Base-by-base conservation (phyloP, 345 rosid species). In the Populus deltoides region DNA sequence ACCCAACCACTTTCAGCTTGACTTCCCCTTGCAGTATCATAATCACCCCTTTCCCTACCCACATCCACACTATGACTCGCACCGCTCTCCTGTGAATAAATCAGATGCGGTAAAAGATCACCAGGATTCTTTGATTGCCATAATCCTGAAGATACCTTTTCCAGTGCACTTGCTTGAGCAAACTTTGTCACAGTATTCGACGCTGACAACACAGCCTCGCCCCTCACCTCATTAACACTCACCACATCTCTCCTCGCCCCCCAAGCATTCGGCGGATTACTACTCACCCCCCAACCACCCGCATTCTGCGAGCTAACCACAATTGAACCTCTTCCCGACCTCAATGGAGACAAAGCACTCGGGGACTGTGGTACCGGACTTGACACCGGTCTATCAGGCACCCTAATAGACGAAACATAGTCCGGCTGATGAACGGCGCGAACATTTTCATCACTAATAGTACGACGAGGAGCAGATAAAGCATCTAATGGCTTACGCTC, bases 101-200 rank as follows among this genome's bases (percentile, higher is more conserved):
- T 36, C 43, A 76, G n/a, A 43, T 74, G 79, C 6, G 81, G 79
- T 16, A 74, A 47, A 55, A 80, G 68, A n/a, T 53, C 70, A 79
- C 61, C 36, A 72, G 80, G 73, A n/a, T 62, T 78, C 65, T 78
- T 84, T 31, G 72, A 80, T 27, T 75, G 82, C 82, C 86, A 80
- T 55, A 70, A 57, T 75, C 84, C 75, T 7, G 71, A 81, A 51
- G 75, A 84, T 5, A 81, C 78, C 71, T 81, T 81, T 41, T 81
- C 84, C 53, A 78, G 33, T n/a, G 82, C 82, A 62, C 84, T 84
- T 20, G 75, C 84, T 24, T 62, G 80, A 71, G 82, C 65, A 59
- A 81, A 45, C 72, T 78, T 84, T 59, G 84, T 71, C 24, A 67
- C 45, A 55, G 81, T 51, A 71, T 45, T 61, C 5, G 53, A 8